phyloP scores from a whole-genome alignment of 768 basidiomycete species.

The Suillus occidentalis region DNA sequence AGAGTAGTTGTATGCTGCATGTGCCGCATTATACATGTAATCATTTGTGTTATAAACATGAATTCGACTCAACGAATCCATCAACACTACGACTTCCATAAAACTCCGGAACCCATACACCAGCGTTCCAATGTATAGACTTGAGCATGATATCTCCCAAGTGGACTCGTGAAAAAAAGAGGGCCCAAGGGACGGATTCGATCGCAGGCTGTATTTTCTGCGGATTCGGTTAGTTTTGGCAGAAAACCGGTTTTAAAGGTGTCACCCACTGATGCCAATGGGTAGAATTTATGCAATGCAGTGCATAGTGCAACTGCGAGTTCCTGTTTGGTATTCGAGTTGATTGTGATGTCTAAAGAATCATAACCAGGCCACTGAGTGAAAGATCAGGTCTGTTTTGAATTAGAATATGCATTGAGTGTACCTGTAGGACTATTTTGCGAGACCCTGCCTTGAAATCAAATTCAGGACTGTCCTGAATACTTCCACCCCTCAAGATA shows the following conservation, averaged over 20 bases:
- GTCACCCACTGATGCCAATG: neutral
- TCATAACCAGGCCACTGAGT: slow-evolving; percentile 28
- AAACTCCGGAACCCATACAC: slow-evolving; percentile 28
- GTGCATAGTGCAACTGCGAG: neutral
- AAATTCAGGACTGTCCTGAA: slow-evolving; percentile 13
- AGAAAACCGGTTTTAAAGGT: neutral
- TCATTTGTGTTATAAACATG: neutral
- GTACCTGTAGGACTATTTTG: neutral
- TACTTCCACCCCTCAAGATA: slow-evolving; percentile 7
- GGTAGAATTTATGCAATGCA: neutral
- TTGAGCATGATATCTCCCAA: slow-evolving; percentile 21
- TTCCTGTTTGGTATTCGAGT: slow-evolving; percentile 17
- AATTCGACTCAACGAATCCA: neutral
- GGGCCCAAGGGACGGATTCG: slow-evolving; percentile 19
- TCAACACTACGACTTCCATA: slow-evolving; percentile 8
- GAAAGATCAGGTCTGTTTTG: neutral
- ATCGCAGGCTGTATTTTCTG: neutral
- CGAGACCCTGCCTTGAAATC: neutral
- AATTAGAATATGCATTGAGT: neutral
- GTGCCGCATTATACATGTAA: neutral
- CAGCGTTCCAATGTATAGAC: slow-evolving; percentile 23
- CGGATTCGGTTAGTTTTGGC: neutral
- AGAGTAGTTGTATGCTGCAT: no score
- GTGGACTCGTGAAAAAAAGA: slow-evolving; percentile 12
- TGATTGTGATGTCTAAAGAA: neutral